phyloP scores from a whole-genome alignment of 2,329 filamentous ascomycete genomes.

The Graphium sp. region DNA sequence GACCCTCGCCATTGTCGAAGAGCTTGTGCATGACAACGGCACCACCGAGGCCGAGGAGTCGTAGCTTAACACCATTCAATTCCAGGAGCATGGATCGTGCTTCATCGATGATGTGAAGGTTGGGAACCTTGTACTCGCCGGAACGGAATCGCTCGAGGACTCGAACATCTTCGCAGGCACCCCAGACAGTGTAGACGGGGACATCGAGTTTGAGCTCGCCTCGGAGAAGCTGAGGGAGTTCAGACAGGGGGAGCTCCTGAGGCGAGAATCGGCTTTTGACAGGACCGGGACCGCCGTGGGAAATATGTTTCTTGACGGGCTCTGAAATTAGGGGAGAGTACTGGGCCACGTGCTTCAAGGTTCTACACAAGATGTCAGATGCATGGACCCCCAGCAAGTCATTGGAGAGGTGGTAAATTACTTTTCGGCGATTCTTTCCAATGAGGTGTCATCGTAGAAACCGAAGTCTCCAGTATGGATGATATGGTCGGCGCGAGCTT shows the following conservation, averaged over 20 bases:
- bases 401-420: constrained; percentile 23
- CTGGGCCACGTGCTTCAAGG: constrained; percentile 93
- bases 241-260: constrained; percentile 76
- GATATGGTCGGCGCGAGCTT: constrained; percentile 90
- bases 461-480: constrained; percentile 98
- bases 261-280: constrained; percentile 76
- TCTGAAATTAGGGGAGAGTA: constrained; percentile 91
- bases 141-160: constrained; percentile 96
- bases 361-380: constrained; percentile 32
- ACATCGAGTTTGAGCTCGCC: constrained; percentile 85
- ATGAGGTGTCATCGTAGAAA: constrained; percentile 91
- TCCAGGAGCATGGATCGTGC: constrained; percentile 91
- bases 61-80: constrained; percentile 87
- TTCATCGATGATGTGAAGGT: constrained; percentile 97
- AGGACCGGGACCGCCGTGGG: constrained; percentile 49
- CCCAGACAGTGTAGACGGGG: constrained; percentile 97
- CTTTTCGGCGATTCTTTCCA: constrained; percentile 98
- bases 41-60: constrained; percentile 81
- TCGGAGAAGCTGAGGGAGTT: constrained; percentile 75
- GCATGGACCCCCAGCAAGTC: constrained; percentile 1
- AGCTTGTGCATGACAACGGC: constrained; percentile 99
- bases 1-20: constrained; percentile 94
- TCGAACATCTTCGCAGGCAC: constrained; percentile 93
- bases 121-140: constrained; percentile 92
- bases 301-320: constrained; percentile 49